phyloP scores from a whole-genome alignment of 208 protist genomes.

The Leishmania martiniquensis region DNA sequence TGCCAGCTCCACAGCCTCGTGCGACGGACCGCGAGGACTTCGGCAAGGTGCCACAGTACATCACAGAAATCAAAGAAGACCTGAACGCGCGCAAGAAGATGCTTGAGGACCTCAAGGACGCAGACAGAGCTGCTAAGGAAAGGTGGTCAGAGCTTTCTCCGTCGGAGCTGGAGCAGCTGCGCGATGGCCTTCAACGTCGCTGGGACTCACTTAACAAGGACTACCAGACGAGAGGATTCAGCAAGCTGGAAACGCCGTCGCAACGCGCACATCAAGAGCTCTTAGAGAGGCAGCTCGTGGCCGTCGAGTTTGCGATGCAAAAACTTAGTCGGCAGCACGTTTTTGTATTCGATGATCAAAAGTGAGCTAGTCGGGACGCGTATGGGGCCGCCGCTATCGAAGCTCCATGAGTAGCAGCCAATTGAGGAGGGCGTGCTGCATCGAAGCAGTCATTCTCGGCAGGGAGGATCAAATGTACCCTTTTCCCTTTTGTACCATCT shows the following conservation, averaged over 20 bases:
- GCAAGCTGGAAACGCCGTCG: slow-evolving; percentile 89
- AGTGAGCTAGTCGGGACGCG: slow-evolving; percentile 18
- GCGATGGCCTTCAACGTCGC: slow-evolving; percentile 86
- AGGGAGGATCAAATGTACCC: background rate
- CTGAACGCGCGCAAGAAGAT: slow-evolving; percentile 47
- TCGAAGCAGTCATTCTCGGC: background rate
- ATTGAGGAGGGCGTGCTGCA: background rate
- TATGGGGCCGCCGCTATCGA: background rate
- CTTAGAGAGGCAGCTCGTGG: slow-evolving; percentile 81
- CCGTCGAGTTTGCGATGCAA: slow-evolving; percentile 89
- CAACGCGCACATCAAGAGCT: slow-evolving; percentile 82
- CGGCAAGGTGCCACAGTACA: slow-evolving; percentile 91
- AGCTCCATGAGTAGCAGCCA: background rate
- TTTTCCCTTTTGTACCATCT: background rate
- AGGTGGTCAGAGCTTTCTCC: slow-evolving; percentile 78
- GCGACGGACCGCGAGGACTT: slow-evolving; percentile 80
- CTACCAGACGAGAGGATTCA: slow-evolving; percentile 94
- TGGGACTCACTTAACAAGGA: slow-evolving; percentile 92
- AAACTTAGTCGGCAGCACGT: slow-evolving; percentile 88
- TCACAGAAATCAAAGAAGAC: slow-evolving; percentile 91
- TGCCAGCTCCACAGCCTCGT: slow-evolving; percentile 46
- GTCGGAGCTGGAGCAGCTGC: slow-evolving; percentile 79
- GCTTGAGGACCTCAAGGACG: slow-evolving; percentile 15
- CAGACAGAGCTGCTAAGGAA: slow-evolving; percentile 53
- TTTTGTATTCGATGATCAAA: slow-evolving; percentile 86